Evolutionary conservation across 495 filamentous ascomycete species (phyloP), one percentile per base, ranked within the genome.

Genomic region (Sordaria brevicollis): DNA sequence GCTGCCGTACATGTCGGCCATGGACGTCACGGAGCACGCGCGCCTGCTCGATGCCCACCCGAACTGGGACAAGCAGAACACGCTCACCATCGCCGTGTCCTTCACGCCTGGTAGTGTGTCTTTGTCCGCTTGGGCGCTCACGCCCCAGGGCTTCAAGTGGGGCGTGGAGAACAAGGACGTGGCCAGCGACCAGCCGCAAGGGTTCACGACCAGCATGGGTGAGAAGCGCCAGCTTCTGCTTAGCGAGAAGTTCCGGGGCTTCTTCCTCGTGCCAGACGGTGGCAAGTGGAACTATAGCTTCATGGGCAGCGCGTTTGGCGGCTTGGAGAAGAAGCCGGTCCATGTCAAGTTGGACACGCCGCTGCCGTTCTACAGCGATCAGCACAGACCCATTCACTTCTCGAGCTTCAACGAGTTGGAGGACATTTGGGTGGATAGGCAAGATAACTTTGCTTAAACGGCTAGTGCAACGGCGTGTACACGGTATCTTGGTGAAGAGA

Each of bases 31-130:
- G 8, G 91, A 92, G 79, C 96, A 98, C 79, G 89, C 96, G 8
- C 89, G 90, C 65, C 85, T 98, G 29, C 94, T 97, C 86, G 89
- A 92, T 68, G 80, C 88, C 0, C 93, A 99, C 79, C 76, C 86
- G 0, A 86, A 87, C 36, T 97, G 93, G 94, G 92, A 96, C 79
- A 94, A 95, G 86, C 93, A 96, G 82, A 83, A 79, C 67, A 97
- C 93, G 5, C 88, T 97, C 70, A 97, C 92, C 39, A 93, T 99
- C 86, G 95, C 94, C 13, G 94, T 97, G 36, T 92, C 94, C 25
- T 99, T 99, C 85, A 98, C 96, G 5, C 96, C 96, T n/a, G 96
- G 96, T 69, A 97, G 93, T 66, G 96, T 98, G 49, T 97, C 94
- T 2, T 87, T 99, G 57, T 90, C 93, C 3, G 93, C 95, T 31